Base-by-base conservation (phyloP, 2,329 filamentous ascomycete species). In the Fusarium duplospermum region DNA sequence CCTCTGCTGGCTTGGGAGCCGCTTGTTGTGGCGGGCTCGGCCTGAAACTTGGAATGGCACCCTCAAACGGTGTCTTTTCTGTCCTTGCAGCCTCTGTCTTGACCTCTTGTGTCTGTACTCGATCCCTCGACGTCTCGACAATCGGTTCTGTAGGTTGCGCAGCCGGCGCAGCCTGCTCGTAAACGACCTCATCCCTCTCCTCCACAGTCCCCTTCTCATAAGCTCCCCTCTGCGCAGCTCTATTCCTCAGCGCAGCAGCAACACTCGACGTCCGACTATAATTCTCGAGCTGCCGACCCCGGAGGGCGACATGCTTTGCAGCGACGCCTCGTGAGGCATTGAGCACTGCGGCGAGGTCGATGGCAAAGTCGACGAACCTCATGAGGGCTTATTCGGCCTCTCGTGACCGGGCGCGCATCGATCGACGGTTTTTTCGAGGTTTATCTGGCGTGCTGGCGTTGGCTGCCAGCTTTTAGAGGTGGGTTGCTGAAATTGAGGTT, bases 301-400 rank as follows among this genome's bases (percentile, higher is more conserved):
- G 86, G 62, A 92, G 84, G 67, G 89, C 89, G 58, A 89, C 80
- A 81, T 92, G 91, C 81, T 89, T 91, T 58, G 87, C 83, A 58
- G 92, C 92, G 70, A 95, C 88, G 36, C 89, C 89, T 69, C 91
- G 89, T 60, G 93, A 92, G 80, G 91, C 93, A 85, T 88, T 90
- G 81, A 93, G 87, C 73, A 95, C 86, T 70, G 91, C 89, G 75
- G 91, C 90, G 77, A 93, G 85, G 84, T 95, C 93, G 80, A 95
- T 86, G 72, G 87, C 84, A 79, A 87, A 90, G 84, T 89, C 92
- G 84, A 88, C 89, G 87, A 90, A 85, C 82, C 89, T 85, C 89
- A 91, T 91, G 76, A 76, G 72, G 76, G 22, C 54, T 54, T 78
- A 68, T 57, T 52, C 67, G 71, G 72, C 76, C 78, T 77, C 72